phyloP scores from a whole-genome alignment of 345 rosid genomes.

The Euphorbia pulcherrima region DNA sequence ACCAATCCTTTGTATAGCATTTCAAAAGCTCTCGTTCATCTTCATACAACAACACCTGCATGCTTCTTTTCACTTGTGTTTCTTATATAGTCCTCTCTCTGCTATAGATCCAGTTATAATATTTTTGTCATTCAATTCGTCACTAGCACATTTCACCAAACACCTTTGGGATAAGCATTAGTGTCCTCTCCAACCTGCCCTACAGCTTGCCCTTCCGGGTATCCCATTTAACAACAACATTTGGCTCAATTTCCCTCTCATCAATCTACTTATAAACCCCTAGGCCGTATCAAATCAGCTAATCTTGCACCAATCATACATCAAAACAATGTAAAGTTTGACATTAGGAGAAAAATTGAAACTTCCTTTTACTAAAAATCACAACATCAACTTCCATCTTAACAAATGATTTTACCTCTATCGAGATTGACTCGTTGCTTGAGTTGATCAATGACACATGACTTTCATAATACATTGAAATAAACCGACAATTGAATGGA shows the following conservation, averaged over 20 bases:
- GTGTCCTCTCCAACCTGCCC: conserved; percentile 55
- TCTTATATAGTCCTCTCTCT: no score
- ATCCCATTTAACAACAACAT: conserved; percentile 68
- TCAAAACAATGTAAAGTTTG: conserved; percentile 60
- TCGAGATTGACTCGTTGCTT: no score
- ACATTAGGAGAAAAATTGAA: conserved; percentile 36
- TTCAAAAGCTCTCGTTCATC: no score
- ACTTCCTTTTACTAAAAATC: conserved; percentile 49
- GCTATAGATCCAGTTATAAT: no score
- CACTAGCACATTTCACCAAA: conserved; percentile 72
- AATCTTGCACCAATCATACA: conserved; percentile 80
- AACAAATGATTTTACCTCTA: no score
- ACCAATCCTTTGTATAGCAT: no score
- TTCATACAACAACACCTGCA: no score
- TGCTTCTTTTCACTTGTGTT: no score
- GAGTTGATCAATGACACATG: no score
- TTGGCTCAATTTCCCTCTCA: conserved; percentile 60
- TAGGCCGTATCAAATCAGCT: conserved; percentile 67
- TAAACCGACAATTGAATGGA: no score
- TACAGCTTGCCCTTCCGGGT: conserved; percentile 72
- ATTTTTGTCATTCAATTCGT: no score
- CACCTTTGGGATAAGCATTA: conserved; percentile 59
- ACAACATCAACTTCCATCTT: conserved; percentile 59
- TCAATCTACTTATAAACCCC: conserved; percentile 63
- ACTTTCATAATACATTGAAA: no score